Conservation (phyloP, 208 protist genomes). For the Trypanosoma cruzi region DNA sequence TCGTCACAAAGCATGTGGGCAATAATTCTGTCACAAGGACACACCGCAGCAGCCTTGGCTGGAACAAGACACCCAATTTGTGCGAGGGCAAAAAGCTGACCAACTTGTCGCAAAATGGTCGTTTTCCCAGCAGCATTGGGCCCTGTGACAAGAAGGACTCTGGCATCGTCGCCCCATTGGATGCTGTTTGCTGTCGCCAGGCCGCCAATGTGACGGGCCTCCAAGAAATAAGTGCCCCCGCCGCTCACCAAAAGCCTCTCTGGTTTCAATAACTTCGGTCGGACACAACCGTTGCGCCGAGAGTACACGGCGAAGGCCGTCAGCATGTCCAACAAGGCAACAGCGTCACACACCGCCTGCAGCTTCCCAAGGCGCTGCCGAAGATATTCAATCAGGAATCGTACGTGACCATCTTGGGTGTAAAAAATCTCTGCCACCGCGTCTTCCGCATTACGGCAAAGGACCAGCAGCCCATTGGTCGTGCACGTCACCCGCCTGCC, state of each 20-base stretch:
- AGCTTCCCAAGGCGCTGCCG: constrained; percentile 62
- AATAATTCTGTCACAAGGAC: constrained; percentile 67
- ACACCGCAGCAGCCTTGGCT: constrained; percentile 47
- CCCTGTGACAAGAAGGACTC: constrained; percentile 87
- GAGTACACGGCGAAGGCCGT: constrained; percentile 69
- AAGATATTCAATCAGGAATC: constrained; percentile 58
- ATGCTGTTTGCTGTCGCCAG: constrained; percentile 35
- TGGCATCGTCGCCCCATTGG: constrained; percentile 24
- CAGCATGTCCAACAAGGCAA: constrained; percentile 92
- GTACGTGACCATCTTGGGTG: constrained; percentile 52
- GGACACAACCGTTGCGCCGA: constrained; percentile 41
- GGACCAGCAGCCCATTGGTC: constrained; percentile 67
- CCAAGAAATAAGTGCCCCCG: constrained; percentile 46
- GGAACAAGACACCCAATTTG: constrained; percentile 95
- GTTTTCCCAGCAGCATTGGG: constrained; percentile 95
- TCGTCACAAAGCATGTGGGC: constrained; percentile 87
- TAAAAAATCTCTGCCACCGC: constrained; percentile 65
- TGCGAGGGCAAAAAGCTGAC: constrained; percentile 86
- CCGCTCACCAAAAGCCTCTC: constrained; percentile 11
- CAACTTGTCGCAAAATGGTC: constrained; percentile 91
- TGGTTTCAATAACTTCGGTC: constrained; percentile 32
- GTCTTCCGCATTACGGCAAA: constrained; percentile 61
- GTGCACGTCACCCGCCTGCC: constrained; percentile 64
- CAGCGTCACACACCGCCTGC: constrained; percentile 81
- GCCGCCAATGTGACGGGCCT: constrained; percentile 28